Conservation (phyloP, 2,329 filamentous ascomycete species). For the Claviceps pusilla region DNA sequence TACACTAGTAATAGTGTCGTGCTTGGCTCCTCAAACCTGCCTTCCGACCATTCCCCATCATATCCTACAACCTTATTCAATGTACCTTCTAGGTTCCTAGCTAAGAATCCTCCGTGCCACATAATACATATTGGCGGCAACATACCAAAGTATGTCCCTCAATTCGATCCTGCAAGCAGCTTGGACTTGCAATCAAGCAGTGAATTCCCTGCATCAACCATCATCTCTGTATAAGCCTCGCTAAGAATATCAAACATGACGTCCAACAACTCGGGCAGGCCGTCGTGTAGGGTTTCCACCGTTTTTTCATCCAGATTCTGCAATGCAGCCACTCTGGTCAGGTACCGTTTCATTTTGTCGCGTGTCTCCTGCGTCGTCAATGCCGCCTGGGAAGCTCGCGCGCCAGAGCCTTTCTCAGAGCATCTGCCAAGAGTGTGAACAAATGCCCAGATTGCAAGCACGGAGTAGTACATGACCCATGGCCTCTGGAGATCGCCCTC, state of each 20-base stretch:
- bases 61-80: too few relatives aligned
- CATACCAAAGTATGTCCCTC: too few relatives aligned
- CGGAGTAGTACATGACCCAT: constrained; percentile 82
- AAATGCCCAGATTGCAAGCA: constrained; percentile 76
- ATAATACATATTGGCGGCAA: background rate
- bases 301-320: constrained; percentile 56
- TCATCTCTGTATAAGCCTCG: constrained; percentile 45
- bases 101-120: too few relatives aligned
- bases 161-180: background rate
- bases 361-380: constrained; percentile 14
- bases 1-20: too few relatives aligned
- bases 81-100: too few relatives aligned
- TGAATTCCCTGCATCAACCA: constrained; percentile 52
- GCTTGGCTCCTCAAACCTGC: too few relatives aligned
- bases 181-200: background rate
- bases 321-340: constrained; percentile 52
- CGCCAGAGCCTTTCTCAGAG: background rate
- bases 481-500: constrained; percentile 74
- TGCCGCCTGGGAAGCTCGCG: constrained; percentile 21
- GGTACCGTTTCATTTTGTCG: constrained; percentile 25
- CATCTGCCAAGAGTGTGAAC: constrained; percentile 27
- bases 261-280: constrained; percentile 30
- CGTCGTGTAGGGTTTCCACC: constrained; percentile 46
- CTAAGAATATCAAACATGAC: constrained; percentile 26
- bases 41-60: too few relatives aligned